Evolutionary conservation across 129 eudicot genomes (phyloP).

Genomic region (Centrapalus pauciflorus): DNA sequence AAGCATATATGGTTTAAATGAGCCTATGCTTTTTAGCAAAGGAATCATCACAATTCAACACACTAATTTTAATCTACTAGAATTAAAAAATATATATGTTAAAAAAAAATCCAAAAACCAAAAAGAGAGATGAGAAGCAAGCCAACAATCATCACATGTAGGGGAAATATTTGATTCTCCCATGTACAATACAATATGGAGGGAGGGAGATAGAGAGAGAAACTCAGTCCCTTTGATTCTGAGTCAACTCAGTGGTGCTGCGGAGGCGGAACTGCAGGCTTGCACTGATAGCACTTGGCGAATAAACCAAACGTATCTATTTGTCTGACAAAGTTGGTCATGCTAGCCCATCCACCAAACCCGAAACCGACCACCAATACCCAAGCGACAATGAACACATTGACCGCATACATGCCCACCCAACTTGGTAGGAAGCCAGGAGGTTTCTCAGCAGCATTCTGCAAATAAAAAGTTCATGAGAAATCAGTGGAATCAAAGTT

Average conservation of each 20-base stretch:
- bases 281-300: constrained; percentile 77
- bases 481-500: neutral
- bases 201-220: neutral
- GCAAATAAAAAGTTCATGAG: constrained; percentile 9
- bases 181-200: constrained; percentile 22
- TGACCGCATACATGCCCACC: constrained; percentile 53
- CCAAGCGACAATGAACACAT: constrained; percentile 67
- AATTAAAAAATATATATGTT: neutral
- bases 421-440: constrained; percentile 62
- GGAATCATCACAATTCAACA: constrained; percentile 31
- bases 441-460: constrained; percentile 89
- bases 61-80: constrained; percentile 23
- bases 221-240: neutral
- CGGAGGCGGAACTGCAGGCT: constrained; percentile 23
- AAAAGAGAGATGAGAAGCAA: constrained; percentile 17
- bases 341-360: constrained; percentile 85
- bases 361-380: constrained; percentile 77
- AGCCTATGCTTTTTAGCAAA: constrained; percentile 26
- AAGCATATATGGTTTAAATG: constrained; percentile 15
- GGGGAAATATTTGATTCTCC: constrained; percentile 19
- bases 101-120: neutral
- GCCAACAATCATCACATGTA: constrained; percentile 30
- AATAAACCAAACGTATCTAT: constrained; percentile 70
- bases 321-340: constrained; percentile 64
- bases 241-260: constrained; percentile 26